These are phyloP conservation scores for Oryza coarctata DNA, from an alignment of 176 grass and related monocot genomes.

Conservation along the genomic window DNA sequence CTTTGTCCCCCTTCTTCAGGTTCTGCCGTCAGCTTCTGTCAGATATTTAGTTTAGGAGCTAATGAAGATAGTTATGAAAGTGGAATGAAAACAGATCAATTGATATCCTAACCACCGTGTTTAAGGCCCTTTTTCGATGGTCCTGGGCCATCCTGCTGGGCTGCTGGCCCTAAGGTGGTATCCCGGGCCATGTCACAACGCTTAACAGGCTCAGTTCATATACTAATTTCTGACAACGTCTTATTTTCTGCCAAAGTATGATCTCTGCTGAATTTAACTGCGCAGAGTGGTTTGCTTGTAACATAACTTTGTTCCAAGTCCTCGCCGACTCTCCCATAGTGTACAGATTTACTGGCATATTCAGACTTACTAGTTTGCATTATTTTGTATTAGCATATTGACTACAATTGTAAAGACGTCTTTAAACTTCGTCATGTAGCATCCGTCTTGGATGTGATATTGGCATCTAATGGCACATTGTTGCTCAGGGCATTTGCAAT, in stretches of 20 bases:
- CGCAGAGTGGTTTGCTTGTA: neutral
- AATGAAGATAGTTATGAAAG: too few species aligned
- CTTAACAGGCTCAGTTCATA: too few species aligned
- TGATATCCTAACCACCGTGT: too few species aligned
- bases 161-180: too few species aligned
- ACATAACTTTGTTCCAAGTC: neutral
- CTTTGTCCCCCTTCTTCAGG: too few species aligned
- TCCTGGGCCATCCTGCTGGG: too few species aligned
- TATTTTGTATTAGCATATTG: neutral
- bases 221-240: neutral
- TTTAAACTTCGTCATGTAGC: neutral
- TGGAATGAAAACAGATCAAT: too few species aligned
- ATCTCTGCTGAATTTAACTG: neutral
- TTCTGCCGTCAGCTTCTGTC: too few species aligned
- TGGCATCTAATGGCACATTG: neutral
- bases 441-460: neutral
- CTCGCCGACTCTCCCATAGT: neutral
- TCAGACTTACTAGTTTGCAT: neutral
- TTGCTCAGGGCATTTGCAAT: neutral
- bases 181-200: neutral
- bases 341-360: neutral
- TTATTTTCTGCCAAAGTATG: neutral
- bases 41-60: too few species aligned
- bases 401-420: neutral
- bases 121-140: too few species aligned